A percentile compares a stretch with the other conserved stretches of the same genome.
phyloP scores from a whole-genome alignment of 2,329 filamentous ascomycete species.

The Fusarium lyarnte region DNA sequence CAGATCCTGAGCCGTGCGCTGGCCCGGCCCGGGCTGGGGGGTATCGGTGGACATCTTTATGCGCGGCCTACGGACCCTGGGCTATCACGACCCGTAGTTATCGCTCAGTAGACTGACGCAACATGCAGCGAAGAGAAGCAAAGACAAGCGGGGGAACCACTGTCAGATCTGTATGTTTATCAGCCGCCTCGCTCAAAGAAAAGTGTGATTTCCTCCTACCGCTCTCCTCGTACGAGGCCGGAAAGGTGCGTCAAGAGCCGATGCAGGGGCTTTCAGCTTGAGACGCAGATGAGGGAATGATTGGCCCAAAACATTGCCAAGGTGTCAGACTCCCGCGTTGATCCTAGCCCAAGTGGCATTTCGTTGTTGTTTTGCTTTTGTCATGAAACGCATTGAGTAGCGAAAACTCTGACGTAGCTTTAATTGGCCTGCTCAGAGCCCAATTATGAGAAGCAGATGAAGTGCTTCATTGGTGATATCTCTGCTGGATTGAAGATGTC shows the following conservation, averaged over 20 bases:
- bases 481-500: neutral
- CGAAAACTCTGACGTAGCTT: neutral
- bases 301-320: constrained; percentile 19
- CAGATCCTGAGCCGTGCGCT: constrained; percentile 20
- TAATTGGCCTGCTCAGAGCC: rapidly evolving
- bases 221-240: constrained; percentile 13
- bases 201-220: neutral
- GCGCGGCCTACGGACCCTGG: constrained; percentile 2
- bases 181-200: neutral
- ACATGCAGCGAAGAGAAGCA: neutral
- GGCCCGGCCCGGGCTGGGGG: neutral
- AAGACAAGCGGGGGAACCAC: neutral
- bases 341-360: neutral
- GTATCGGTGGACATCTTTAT: neutral
- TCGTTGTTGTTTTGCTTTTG: constrained; percentile 4
- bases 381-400: neutral
- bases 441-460: neutral
- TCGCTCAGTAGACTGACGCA: neutral
- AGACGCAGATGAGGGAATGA: constrained; percentile 5
- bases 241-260: constrained; percentile 2
- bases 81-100: neutral
- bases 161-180: neutral
- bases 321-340: constrained; percentile 17
- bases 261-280: constrained; percentile 34
- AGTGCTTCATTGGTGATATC: neutral